A percentile compares a stretch with the other conserved stretches of the same genome.
Evolutionary conservation across 1,284 basidiomycete species (phyloP).

Genomic region (Golubevia pallescens): DNA sequence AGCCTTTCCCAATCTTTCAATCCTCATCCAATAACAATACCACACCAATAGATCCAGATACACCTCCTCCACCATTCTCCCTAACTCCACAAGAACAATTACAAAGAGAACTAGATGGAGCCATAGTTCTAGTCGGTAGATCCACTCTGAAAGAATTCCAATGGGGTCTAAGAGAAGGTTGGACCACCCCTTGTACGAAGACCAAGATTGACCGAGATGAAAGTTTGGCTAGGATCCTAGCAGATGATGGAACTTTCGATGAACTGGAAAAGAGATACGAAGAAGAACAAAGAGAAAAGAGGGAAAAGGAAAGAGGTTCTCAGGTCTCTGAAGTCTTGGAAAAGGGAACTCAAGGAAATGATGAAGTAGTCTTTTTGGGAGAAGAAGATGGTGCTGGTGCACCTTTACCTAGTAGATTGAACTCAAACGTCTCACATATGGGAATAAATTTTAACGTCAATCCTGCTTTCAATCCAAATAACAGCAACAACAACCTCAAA

Average conservation of each 20-base stretch:
- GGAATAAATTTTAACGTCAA: not conserved
- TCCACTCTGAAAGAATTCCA: slow-evolving; percentile 60
- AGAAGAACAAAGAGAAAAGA: slow-evolving; percentile 5
- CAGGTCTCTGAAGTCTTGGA: slow-evolving; percentile 13
- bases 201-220: slow-evolving; percentile 43
- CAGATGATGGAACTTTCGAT: slow-evolving; percentile 54
- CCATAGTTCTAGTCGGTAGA: slow-evolving; percentile 48
- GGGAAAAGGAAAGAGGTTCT: too few relatives aligned
- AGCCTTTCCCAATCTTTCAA: slow-evolving; percentile 31
- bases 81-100: slow-evolving; percentile 47
- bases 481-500: slow-evolving; percentile 15
- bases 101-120: slow-evolving; percentile 60
- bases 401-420: not conserved
- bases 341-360: slow-evolving; percentile 13
- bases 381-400: slow-evolving; percentile 29
- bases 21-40: not conserved
- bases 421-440: slow-evolving; percentile 2
- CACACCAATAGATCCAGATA: slow-evolving; percentile 6
- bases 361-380: slow-evolving; percentile 19
- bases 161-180: slow-evolving; percentile 56
- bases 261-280: slow-evolving; percentile 21
- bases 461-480: slow-evolving; percentile 12
- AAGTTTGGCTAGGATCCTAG: slow-evolving; percentile 34
- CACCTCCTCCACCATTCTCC: slow-evolving; percentile 32
- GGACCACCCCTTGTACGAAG: slow-evolving; percentile 45